Conservation (phyloP, 2,329 filamentous ascomycete species). For the Ascochyta viciae-villosae region DNA sequence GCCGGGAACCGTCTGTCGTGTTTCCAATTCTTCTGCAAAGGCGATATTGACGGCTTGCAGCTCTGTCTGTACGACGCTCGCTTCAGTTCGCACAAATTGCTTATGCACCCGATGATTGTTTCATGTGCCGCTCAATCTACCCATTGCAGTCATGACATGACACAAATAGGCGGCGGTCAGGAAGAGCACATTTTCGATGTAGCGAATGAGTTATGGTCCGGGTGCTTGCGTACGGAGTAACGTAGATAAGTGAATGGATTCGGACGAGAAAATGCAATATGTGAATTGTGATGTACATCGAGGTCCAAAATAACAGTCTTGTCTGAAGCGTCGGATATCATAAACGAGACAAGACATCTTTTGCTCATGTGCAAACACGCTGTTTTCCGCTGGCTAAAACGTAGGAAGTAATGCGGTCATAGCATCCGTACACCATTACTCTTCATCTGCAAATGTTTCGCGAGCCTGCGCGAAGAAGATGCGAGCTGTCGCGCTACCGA, state of each 20-base stretch:
- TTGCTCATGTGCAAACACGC: neutral
- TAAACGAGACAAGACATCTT: neutral
- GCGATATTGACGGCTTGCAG: conserved; percentile 7
- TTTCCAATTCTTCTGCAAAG: neutral
- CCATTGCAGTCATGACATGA: neutral
- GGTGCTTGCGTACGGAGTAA: neutral
- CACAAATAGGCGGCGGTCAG: neutral
- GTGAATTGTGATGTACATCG: neutral
- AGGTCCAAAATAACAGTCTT: neutral
- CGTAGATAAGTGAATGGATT: too few species aligned
- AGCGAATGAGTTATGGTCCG: neutral
- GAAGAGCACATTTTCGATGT: neutral
- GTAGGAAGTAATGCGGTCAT: neutral
- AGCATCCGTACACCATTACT: conserved; percentile 7
- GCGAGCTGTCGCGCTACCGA: conserved; percentile 72
- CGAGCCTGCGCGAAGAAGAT: conserved; percentile 94
- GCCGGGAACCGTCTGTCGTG: neutral
- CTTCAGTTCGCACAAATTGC: neutral
- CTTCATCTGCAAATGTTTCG: conserved; percentile 52
- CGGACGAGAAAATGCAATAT: neutral
- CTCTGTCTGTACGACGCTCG: conserved; percentile 2
- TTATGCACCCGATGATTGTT: neutral
- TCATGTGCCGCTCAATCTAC: conserved; percentile 7
- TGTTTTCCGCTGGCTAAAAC: neutral
- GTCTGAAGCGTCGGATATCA: neutral